Percentiles rank a stretch among this genome's conserved stretches.
Evolutionary conservation across 768 basidiomycete species (phyloP).

Genomic region (Naganishia onofrii): DNA sequence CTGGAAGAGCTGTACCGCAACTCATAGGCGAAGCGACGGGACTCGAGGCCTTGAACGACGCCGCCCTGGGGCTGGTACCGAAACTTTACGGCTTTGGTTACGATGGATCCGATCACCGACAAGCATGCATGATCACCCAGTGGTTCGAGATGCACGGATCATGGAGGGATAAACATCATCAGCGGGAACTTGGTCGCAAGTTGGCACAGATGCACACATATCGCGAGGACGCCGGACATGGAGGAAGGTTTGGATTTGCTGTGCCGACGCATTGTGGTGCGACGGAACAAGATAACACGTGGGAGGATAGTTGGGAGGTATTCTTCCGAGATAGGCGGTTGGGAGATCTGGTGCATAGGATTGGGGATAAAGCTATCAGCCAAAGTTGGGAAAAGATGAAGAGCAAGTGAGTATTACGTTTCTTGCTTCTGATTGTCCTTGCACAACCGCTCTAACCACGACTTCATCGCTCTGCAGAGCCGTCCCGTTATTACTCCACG

Average conservation of each 20-base stretch:
- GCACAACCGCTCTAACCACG: too few relatives aligned
- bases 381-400: constrained; percentile 38
- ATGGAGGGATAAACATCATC: constrained; percentile 12
- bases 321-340: constrained; percentile 45
- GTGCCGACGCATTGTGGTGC: constrained; percentile 48
- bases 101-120: neutral
- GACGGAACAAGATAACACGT: constrained; percentile 49
- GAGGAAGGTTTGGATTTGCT: constrained; percentile 38
- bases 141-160: constrained; percentile 36
- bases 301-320: constrained; percentile 42
- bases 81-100: constrained; percentile 25
- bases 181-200: constrained; percentile 38
- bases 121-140: constrained; percentile 41
- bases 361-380: constrained; percentile 37
- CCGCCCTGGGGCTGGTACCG: constrained; percentile 32
- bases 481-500: constrained; percentile 37
- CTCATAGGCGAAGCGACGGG: constrained; percentile 34
- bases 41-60: constrained; percentile 30
- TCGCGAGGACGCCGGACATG: constrained; percentile 26
- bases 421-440: too few relatives aligned
- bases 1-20: constrained; percentile 25
- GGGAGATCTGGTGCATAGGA: constrained; percentile 42
- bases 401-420: constrained; percentile 34
- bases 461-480: constrained; percentile 32
- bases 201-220: constrained; percentile 42